Percentiles rank a stretch among this genome's conserved stretches.
Conservation (phyloP, 1,284 basidiomycete genomes). For the Leccinum laetum region DNA sequence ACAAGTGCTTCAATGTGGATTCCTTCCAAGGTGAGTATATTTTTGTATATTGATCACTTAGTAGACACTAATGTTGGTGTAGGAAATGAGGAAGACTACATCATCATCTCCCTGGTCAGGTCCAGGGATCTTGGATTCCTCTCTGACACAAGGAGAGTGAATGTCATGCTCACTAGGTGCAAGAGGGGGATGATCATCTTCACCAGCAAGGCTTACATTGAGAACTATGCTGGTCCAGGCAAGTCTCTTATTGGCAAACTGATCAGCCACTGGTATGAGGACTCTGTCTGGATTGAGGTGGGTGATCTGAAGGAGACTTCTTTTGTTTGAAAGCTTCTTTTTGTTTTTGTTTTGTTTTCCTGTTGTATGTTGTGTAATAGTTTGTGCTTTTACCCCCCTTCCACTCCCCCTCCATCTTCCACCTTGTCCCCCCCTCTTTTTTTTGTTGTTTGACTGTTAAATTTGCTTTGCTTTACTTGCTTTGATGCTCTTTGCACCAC, state of each 20-base stretch:
- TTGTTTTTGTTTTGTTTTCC: slow-evolving; percentile 8
- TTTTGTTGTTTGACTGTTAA: neutral
- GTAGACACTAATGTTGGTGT: slow-evolving; percentile 2
- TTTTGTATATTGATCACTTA: slow-evolving; percentile 7
- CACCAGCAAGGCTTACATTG: slow-evolving; percentile 55
- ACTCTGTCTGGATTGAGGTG: slow-evolving; percentile 28
- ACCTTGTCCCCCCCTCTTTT: neutral
- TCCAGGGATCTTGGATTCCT: slow-evolving; percentile 60
- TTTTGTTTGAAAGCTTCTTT: slow-evolving; percentile 14
- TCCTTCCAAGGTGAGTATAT: slow-evolving; percentile 58
- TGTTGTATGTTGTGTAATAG: slow-evolving; percentile 7
- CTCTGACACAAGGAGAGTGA: slow-evolving; percentile 53
- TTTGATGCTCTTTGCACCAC: neutral
- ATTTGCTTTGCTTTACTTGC: neutral
- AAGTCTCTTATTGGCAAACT: slow-evolving; percentile 31
- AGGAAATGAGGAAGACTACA: slow-evolving; percentile 65
- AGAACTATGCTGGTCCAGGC: slow-evolving; percentile 42
- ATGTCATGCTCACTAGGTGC: slow-evolving; percentile 73
- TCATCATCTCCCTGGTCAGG: slow-evolving; percentile 65
- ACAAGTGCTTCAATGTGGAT: slow-evolving; percentile 66
- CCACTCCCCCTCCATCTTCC: neutral
- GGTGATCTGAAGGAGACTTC: slow-evolving; percentile 18
- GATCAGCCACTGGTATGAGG: slow-evolving; percentile 24
- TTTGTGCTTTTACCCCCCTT: too few relatives aligned
- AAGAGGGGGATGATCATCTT: slow-evolving; percentile 69